Conservation (phyloP, 2,329 filamentous ascomycete species). For the Aspergillus latus region DNA sequence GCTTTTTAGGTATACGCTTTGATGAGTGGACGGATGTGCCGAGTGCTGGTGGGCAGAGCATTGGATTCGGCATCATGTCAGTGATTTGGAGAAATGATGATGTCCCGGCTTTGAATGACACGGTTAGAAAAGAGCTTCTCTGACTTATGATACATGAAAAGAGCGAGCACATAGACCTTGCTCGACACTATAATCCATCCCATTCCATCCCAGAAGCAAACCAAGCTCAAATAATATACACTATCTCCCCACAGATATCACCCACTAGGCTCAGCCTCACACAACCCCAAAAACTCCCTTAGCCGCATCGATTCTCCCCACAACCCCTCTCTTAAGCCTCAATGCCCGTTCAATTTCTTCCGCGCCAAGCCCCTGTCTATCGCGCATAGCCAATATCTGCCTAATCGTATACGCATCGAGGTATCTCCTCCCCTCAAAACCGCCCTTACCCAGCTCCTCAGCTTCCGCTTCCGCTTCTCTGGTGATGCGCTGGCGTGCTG, state of each 20-base stretch:
- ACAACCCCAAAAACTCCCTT: slow-evolving; percentile 32
- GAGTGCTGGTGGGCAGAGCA: neutral
- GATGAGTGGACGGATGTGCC: neutral
- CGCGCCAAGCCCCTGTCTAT: slow-evolving; percentile 38
- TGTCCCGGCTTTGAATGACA: neutral
- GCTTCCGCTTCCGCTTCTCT: slow-evolving; percentile 57
- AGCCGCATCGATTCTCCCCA: slow-evolving; percentile 38
- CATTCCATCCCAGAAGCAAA: neutral
- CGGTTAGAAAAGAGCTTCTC: neutral
- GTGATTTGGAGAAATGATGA: neutral
- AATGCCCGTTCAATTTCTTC: slow-evolving; percentile 48
- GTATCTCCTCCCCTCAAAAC: slow-evolving; percentile 45
- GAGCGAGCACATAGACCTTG: neutral
- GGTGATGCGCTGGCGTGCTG: slow-evolving; percentile 52
- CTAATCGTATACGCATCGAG: slow-evolving; percentile 52
- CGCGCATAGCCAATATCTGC: slow-evolving; percentile 51
- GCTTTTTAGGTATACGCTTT: slow-evolving; percentile 8
- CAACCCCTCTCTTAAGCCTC: slow-evolving; percentile 45
- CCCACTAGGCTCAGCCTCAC: neutral
- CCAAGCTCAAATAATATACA: neutral
- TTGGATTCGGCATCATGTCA: neutral
- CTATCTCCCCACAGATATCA: too few relatives aligned
- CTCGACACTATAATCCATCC: neutral
- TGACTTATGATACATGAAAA: neutral
- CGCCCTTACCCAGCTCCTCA: slow-evolving; percentile 46